Evolutionary conservation across 1,284 basidiomycete species (phyloP), one percentile per base, ranked within the genome.

Genomic region (Neonothopanus nambi): DNA sequence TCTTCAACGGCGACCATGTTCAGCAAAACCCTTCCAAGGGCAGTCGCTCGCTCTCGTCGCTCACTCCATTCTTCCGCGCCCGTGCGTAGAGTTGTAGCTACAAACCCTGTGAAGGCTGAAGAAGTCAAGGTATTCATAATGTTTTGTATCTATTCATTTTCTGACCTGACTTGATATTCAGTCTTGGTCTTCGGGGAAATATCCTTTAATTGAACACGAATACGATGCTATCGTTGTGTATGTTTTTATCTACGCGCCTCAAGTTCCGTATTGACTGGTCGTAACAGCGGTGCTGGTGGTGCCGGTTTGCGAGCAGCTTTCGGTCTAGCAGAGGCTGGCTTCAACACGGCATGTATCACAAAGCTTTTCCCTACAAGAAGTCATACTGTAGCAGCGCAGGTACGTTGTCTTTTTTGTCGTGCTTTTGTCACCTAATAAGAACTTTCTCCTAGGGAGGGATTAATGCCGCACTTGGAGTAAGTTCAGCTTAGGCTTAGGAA

Each of bases 311-410:
- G 97, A 73, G 97, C 97, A 48, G 97, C 97, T 28, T 99, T 99
- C 73, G 97, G 97, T 78, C 87, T 99, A 44, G 97, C 97, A 61
- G 96, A 99, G 76, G 94, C 93, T 61, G 97, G 97, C 53, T 89
- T 98, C 73, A 99, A 98, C 72, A 99, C 94, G 37, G 95, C 94
- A 23, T 98, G 96, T 72, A 98, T 98, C 71, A 96, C 96, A 63
- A 99, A 99, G 77, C 84, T 99, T 21, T 99, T 99, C 82, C 97
- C 97, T n/a, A 99, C 97, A 24, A 86, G 97, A 73, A 95, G 91
- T 76, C 97, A 99, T 73, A 99, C 97, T 38, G 97, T 99, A 62
- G 97, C 97, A 58, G 97, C 97, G 51, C 96, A 98, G 82, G 88
- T 87, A 65, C 51, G 77, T 69, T 37, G 17, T n/a, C n/a, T 46